Evolutionary conservation across 2,329 filamentous ascomycete genomes (phyloP).

Genomic region (Sporothrix phasma): DNA sequence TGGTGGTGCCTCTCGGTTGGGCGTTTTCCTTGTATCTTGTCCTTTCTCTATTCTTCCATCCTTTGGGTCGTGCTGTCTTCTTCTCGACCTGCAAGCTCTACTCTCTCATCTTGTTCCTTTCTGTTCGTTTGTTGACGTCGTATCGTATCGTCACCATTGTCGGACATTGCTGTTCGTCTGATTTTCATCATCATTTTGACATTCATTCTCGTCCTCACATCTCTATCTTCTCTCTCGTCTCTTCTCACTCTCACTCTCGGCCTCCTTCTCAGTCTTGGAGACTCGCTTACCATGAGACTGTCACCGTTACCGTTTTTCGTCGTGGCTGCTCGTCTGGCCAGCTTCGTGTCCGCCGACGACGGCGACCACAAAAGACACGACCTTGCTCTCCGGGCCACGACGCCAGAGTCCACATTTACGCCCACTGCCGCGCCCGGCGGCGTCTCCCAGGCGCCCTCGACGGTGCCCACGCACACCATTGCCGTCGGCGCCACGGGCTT

Average conservation of each 20-base stretch:
- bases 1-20: background rate
- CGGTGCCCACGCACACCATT: slow-evolving; percentile 6
- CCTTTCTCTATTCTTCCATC: background rate
- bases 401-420: background rate
- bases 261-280: too few relatives aligned
- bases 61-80: too few relatives aligned
- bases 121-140: background rate
- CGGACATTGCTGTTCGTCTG: too few relatives aligned
- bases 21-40: background rate
- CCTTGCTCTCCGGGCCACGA: background rate
- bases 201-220: too few relatives aligned
- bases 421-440: background rate
- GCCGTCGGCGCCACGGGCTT: slow-evolving; percentile 21
- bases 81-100: too few relatives aligned
- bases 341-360: background rate
- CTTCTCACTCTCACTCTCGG: too few relatives aligned
- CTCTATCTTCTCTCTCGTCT: too few relatives aligned
- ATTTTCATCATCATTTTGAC: background rate
- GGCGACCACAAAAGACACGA: background rate
- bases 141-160: background rate
- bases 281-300: background rate
- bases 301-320: background rate
- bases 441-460: background rate
- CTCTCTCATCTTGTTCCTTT: background rate
- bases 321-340: background rate